Conservation (phyloP, 305 asterid genomes). For the Euphrasia arctica region DNA sequence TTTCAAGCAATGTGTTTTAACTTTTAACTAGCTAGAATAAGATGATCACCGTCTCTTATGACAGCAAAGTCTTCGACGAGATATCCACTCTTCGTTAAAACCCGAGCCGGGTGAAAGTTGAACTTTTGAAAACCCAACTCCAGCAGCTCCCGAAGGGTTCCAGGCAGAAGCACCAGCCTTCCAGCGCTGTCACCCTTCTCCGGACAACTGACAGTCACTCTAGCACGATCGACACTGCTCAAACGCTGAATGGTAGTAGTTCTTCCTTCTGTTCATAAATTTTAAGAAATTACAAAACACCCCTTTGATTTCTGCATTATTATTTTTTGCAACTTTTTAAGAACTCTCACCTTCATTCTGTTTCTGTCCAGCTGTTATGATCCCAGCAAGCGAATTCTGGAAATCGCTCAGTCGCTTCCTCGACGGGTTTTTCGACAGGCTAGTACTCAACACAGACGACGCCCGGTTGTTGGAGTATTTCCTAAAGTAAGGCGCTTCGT, state of each 20-base stretch:
- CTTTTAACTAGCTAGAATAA: constrained; percentile 52
- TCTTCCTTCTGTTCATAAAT: constrained; percentile 35
- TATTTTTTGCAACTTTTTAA: too few species aligned
- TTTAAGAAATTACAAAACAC: too few species aligned
- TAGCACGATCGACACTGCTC: constrained; percentile 19
- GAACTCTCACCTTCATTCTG: constrained; percentile 42
- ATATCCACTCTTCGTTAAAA: constrained; percentile 53
- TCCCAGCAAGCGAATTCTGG: constrained; percentile 70
- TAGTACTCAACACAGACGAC: constrained; percentile 17
- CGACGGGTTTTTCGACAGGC: constrained; percentile 11
- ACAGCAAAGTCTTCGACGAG: constrained; percentile 48
- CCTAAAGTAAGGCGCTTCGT: constrained; percentile 38
- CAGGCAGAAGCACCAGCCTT: constrained; percentile 54
- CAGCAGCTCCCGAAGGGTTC: constrained; percentile 51
- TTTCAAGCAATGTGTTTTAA: not conserved
- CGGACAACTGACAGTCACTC: constrained; percentile 58
- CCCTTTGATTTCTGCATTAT: too few species aligned
- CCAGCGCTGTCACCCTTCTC: constrained; percentile 43
- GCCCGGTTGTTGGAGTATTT: constrained; percentile 46
- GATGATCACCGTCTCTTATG: constrained; percentile 78
- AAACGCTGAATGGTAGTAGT: constrained; percentile 21
- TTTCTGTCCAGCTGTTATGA: constrained; percentile 51
- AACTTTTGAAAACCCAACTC: constrained; percentile 52
- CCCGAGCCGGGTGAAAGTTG: constrained; percentile 39
- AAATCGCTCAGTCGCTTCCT: constrained; percentile 36